A percentile compares a stretch with the other conserved stretches of the same genome.
Conservation (phyloP, 2,329 filamentous ascomycete genomes). For the Alternaria longipes region DNA sequence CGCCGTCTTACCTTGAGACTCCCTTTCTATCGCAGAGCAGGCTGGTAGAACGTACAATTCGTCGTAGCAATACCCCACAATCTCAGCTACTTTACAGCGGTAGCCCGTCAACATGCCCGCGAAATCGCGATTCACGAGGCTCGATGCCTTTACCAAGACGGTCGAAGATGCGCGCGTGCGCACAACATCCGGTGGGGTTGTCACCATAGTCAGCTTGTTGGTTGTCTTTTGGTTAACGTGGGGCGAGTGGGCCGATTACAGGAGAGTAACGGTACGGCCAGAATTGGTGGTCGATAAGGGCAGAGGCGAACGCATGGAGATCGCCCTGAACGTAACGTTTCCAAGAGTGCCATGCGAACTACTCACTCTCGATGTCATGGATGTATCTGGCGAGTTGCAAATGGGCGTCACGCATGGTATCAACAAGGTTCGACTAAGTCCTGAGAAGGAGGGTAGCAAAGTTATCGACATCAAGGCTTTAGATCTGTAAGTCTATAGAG, state of each 20-base stretch:
- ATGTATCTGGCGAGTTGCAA: slow-evolving; percentile 96
- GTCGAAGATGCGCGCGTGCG: slow-evolving; percentile 97
- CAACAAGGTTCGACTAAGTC: slow-evolving; percentile 83
- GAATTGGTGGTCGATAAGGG: slow-evolving; percentile 97
- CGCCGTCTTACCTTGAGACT: slow-evolving; percentile 23
- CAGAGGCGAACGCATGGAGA: slow-evolving; percentile 98
- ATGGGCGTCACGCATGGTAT: slow-evolving; percentile 93
- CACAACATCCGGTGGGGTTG: slow-evolving; percentile 93
- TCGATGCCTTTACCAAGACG: slow-evolving; percentile 99
- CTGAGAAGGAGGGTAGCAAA: slow-evolving; percentile 76
- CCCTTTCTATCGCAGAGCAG: slow-evolving; percentile 11
- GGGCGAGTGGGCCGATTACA: slow-evolving; percentile 97
- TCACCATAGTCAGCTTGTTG: slow-evolving; percentile 89
- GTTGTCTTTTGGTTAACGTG: slow-evolving; percentile 88
- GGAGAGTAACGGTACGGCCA: slow-evolving; percentile 83
- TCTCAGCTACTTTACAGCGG: slow-evolving; percentile 20
- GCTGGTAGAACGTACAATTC: slow-evolving; percentile 6
- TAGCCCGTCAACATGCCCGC: slow-evolving; percentile 70
- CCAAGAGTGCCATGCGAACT: slow-evolving; percentile 94
- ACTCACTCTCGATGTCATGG: slow-evolving; percentile 97
- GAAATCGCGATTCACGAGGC: slow-evolving; percentile 93
- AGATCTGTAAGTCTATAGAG: slow-evolving; percentile 46
- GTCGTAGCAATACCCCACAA: neutral
- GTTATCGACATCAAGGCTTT: slow-evolving; percentile 50
- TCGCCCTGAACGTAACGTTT: slow-evolving; percentile 96